phyloP scores from a whole-genome alignment of 441 rosid species.

The Croton setiger region DNA sequence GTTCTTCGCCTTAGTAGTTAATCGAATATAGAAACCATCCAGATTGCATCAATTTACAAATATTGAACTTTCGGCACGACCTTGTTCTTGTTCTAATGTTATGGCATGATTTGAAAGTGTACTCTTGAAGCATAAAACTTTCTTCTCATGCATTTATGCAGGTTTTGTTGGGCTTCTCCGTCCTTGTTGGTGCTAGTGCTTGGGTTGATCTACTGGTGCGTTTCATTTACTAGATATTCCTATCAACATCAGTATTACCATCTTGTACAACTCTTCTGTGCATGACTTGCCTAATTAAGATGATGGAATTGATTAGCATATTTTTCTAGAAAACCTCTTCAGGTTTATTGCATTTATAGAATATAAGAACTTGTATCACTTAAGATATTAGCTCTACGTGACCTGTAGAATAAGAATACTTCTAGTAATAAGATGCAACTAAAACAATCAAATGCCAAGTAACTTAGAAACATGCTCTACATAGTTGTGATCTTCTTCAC shows the following conservation, averaged over 20 bases:
- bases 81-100: not conserved
- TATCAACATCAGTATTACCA: not conserved
- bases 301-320: not conserved
- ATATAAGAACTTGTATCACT: too few relatives aligned
- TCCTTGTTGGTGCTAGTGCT: conserved; percentile 96
- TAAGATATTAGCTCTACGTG: not conserved
- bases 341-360: not conserved
- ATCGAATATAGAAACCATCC: not conserved
- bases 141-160: conserved; percentile 27
- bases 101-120: not conserved
- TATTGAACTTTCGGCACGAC: not conserved
- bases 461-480: not conserved
- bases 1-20: not conserved
- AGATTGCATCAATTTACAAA: not conserved
- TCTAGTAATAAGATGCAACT: not conserved
- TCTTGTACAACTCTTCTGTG: not conserved
- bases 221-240: conserved; percentile 7
- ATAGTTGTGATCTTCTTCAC: not conserved
- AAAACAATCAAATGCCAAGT: not conserved
- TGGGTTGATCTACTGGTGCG: conserved; percentile 97
- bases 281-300: too few relatives aligned
- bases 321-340: not conserved
- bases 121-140: not conserved
- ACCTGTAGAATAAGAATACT: too few relatives aligned
- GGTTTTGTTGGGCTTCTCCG: conserved; percentile 97